phyloP scores from a whole-genome alignment of 306 rosid species.

The Dalbergia cultrata region DNA sequence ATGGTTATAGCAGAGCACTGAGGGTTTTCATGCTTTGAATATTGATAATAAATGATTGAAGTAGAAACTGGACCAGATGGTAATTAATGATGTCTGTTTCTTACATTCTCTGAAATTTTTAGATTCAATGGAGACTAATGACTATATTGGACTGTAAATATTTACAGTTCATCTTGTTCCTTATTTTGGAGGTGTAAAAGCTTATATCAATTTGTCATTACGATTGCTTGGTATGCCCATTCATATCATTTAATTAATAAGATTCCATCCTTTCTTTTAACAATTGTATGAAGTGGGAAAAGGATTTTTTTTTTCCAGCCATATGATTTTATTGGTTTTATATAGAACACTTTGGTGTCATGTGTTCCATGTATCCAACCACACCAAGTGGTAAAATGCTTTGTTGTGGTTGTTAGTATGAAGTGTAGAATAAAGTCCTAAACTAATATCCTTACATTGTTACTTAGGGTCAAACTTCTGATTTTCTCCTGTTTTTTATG shows the following conservation, averaged over 20 bases:
- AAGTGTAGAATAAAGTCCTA: constrained; percentile 31
- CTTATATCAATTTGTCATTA: constrained; percentile 11
- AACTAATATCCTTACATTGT: constrained; percentile 16
- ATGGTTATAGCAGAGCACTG: not conserved
- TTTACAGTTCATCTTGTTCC: constrained; percentile 16
- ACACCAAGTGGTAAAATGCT: not conserved
- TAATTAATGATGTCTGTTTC: not conserved
- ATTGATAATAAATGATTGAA: not conserved
- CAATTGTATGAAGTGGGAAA: constrained; percentile 4
- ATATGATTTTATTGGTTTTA: not conserved
- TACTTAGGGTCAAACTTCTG: constrained; percentile 27
- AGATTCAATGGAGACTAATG: constrained; percentile 21
- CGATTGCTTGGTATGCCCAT: constrained; percentile 33
- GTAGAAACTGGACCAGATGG: not conserved
- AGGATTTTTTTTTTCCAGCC: not conserved
- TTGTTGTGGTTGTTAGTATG: not conserved
- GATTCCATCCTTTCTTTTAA: constrained; percentile 3
- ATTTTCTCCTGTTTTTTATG: constrained; percentile 26
- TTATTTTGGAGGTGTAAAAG: constrained; percentile 26
- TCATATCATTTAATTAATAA: constrained; percentile 17
- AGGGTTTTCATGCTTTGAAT: not conserved
- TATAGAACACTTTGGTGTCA: not conserved
- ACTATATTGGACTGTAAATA: not conserved
- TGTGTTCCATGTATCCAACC: not conserved
- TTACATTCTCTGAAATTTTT: constrained; percentile 10